Evolutionary conservation across 176 grass and related monocot genomes (phyloP), one percentile per base, ranked within the genome.

Genomic region (Raddia distichophylla): DNA sequence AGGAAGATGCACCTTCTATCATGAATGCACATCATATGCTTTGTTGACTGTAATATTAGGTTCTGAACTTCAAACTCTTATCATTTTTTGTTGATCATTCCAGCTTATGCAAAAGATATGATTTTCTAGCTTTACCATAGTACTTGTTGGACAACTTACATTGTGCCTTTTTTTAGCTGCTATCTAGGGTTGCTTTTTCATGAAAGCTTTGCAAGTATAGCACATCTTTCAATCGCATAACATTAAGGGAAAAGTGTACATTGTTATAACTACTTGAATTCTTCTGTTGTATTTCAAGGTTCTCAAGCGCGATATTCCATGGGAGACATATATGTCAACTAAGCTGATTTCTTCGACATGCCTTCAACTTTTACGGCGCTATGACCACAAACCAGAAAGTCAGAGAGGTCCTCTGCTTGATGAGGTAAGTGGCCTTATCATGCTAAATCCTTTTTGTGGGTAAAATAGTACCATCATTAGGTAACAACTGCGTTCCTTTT

Each of bases 221-320:
- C 43, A 11, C 40, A 60, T 17, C 45, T 85, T 64, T 82, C 6
- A 40, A 42, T 71, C 80, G 48, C 13, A 18, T 65, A 33, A 54
- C n/a, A 27, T 79, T 49, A 27, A 57, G 50, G 32, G 7, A 69
- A 65, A 46, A 59, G 0, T 81, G 37, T 84, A 32, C 4, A 16
- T 22, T 69, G 6, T 16, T 4, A 33, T 79, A 74, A 59, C 37
- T 54, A 80, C 79, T 17, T 71, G 44, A 59, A 33, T 84, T 81
- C 6, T 89, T 14, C 19, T 81, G 82, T 69, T 82, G 73, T 79
- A 45, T 84, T 79, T 90, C 57, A 85, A 99, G 95, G 93, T 98
- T 88, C 93, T 98, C 68, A 98, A 95, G 69, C 81, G 90, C 56
- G 95, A 95, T 69, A 98, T 98, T 84, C 93, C 95, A 95, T 98